phyloP scores from a whole-genome alignment of 345 rosid genomes.

The Microcos paniculata region DNA sequence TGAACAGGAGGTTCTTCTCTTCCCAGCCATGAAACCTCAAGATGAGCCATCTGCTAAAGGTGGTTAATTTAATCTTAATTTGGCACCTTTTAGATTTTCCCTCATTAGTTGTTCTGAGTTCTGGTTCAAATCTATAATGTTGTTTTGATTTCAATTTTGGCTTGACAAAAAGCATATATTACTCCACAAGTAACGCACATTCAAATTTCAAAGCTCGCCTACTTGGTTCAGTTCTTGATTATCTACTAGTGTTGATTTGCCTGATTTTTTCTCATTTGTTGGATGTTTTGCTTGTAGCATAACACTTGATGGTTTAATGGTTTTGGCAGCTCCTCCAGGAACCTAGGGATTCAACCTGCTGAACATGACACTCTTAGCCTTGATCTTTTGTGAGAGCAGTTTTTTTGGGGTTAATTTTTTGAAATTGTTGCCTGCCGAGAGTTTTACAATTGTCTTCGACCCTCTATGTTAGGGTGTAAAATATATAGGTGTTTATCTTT shows the following conservation, averaged over 20 bases:
- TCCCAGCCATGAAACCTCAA: slow-evolving; percentile 99
- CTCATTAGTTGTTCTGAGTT: not conserved
- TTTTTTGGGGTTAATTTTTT: not conserved
- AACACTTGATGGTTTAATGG: not conserved
- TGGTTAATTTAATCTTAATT: slow-evolving; percentile 13
- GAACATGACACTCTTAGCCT: not conserved
- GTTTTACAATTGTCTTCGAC: not conserved
- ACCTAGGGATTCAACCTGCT: not conserved
- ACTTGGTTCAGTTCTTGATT: not conserved
- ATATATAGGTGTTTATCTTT: not conserved
- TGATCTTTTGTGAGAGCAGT: too few relatives aligned
- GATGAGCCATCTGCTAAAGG: slow-evolving; percentile 73
- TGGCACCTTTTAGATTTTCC: not conserved
- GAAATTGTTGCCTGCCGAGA: not conserved
- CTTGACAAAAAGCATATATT: not conserved
- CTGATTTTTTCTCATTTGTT: not conserved
- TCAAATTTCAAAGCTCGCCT: not conserved
- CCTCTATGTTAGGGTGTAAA: not conserved
- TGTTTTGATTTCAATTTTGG: not conserved
- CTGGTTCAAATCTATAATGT: not conserved
- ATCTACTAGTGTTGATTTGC: not conserved
- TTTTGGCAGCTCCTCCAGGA: slow-evolving; percentile 18
- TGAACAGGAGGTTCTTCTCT: slow-evolving; percentile 87
- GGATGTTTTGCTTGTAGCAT: not conserved
- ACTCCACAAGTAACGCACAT: not conserved